Evolutionary conservation across 1,284 basidiomycete genomes (phyloP), one percentile per base, ranked within the genome.

Genomic region (Sanguinoderma infundibulare): DNA sequence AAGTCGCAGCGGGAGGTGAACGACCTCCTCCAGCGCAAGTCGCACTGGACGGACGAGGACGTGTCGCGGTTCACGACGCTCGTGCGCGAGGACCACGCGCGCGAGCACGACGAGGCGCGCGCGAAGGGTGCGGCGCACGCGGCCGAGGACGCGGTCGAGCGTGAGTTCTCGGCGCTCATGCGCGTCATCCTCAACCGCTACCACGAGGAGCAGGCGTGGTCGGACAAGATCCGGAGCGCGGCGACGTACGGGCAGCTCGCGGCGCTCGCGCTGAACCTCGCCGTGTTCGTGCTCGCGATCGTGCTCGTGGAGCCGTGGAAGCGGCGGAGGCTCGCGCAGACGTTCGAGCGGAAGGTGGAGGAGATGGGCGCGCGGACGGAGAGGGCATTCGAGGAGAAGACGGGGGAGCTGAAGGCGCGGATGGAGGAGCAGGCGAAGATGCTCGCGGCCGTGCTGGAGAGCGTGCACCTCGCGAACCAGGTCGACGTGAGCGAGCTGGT

Each of bases 141-240:
- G 42, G 82, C 87, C 2, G 96, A 98, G 70, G 81, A 86, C 47
- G 84, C 83, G 1, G 92, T 95, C 22, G 96, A 98, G 69, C 83
- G 83, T 52, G 92, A 91, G 67, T 97, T 98, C 74, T 90, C 84
- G 68, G 88, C 87, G 70, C 82, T 98, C 62, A 93, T 96, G 89
- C 88, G 89, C 61, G 81, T 86, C 3, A 98, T 98, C 69, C 83
- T 98, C 59, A 87, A 85, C 54, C 82, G 95, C 32, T 98, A 98
- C 74, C 96, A 98, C 77, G 96, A 98, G 76, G 96, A 98, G 73
- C 96, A 98, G 75, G 88, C 97, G 5, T 98, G 96, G 96, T 95
- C 92, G 62, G 96, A 98, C 80, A 98, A 98, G 79, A 97, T 98
- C 65, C 86, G 96, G 42, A 94, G 92, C 67, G 91, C 93, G 44